Evolutionary conservation across 1,284 basidiomycete genomes (phyloP), one percentile per base, ranked within the genome.

Genomic region (Cronartium quercuum): DNA sequence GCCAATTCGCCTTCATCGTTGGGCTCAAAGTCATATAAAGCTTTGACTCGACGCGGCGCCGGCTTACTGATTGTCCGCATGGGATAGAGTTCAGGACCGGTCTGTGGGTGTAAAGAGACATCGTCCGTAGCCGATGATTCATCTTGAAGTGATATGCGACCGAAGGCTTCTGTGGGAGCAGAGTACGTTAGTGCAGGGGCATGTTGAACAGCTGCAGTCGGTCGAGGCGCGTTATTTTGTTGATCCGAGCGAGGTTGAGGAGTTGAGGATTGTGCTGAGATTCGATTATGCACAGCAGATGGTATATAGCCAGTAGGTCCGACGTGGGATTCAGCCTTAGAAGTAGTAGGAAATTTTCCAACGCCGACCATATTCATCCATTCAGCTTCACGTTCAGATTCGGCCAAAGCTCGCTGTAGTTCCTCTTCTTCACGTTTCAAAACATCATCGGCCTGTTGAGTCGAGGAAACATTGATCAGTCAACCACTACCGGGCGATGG

Each of bases 1-100:
- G 89, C 88, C 5, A 99, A 86, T 82, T 98, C 96, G 13, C 94
- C 95, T 0, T 89, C 86, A 80, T 96, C 93, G 0, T 89, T 88
- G 0, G 94, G 90, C 61, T 90, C 88, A 80, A 98, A 99, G 1
- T 90, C 88, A 81, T 97, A 94, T 77, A 98, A 81, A 0, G 95
- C 96, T 18, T 91, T 87, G 2, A 98, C 95, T 21, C 92, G 88
- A 1, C 91, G 92, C 4, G 78, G 77, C 2, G 77, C 71, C n/a
- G 69, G 58, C 34, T 61, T 74, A 10, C 71, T 63, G 21, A 37
- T 64, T n/a, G 75, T 66, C 37, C 34, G 77, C 78, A 18, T 80
- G 75, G 21, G 79, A 68, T 67, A 63, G 37, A 58, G 67, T 6
- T 60, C 69, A 40, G 69, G n/a, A 18, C 47, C 74, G 51, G 74